These are phyloP conservation scores for Speleostelium caveatum DNA, from an alignment of 78 protist genomes.

Conservation along the genomic window DNA sequence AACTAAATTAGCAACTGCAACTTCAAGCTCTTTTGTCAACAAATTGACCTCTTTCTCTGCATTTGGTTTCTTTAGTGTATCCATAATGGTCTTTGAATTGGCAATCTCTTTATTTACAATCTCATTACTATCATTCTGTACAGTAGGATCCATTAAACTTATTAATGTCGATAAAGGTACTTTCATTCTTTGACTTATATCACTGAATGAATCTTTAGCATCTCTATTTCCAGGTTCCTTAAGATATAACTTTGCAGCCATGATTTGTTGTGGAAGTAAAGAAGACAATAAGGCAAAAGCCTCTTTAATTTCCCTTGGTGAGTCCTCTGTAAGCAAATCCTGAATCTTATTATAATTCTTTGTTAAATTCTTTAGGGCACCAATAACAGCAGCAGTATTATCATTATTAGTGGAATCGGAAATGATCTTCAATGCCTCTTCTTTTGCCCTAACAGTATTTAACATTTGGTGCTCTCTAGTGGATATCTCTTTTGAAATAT, in stretches of 20 bases:
- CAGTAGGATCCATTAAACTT: slow-evolving; percentile 48
- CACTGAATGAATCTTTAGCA: background rate
- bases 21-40: slow-evolving; percentile 15
- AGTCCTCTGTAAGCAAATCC: background rate
- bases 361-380: slow-evolving; percentile 30
- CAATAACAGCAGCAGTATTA: slow-evolving; percentile 31
- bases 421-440: slow-evolving; percentile 18
- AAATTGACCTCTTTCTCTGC: background rate
- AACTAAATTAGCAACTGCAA: slow-evolving; percentile 11
- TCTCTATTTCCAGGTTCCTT: slow-evolving; percentile 16
- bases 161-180: slow-evolving; percentile 30
- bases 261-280: slow-evolving; percentile 54
- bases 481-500: background rate
- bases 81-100: background rate
- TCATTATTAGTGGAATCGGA: background rate
- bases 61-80: background rate
- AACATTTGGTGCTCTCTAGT: slow-evolving; percentile 5
- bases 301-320: slow-evolving; percentile 20
- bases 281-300: slow-evolving; percentile 3
- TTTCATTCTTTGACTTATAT: slow-evolving; percentile 10
- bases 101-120: background rate
- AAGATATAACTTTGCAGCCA: slow-evolving; percentile 37
- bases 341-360: slow-evolving; percentile 38
- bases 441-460: slow-evolving; percentile 35
- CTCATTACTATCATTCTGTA: background rate